Evolutionary conservation across 495 filamentous ascomycete species (phyloP), one percentile per base, ranked within the genome.

Genomic region (Apiosordaria backusii): DNA sequence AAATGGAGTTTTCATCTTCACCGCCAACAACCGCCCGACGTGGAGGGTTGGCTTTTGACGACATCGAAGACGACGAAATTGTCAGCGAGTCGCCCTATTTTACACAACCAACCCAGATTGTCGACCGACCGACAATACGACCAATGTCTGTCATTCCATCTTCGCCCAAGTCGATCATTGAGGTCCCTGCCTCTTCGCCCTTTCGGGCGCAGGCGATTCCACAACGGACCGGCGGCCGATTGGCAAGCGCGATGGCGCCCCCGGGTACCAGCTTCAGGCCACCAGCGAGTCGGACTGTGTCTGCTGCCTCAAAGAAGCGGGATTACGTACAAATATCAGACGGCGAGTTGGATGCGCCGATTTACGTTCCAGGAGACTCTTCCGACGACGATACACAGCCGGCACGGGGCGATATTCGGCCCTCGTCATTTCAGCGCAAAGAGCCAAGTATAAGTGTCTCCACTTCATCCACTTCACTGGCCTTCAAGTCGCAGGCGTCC

Each of bases 181-280:
- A 96, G 71, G 93, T 97, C 2, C 87, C 87, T 27, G 90, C 89
- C 13, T 95, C 92, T n/a, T 95, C 92, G 1, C 91, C 91, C 1
- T 82, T 87, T 61, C 81, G 80, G 55, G 67, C 59, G 50, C 71
- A 57, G 40, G 71, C 35, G 66, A 61, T 57, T n/a, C 7, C 26
- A 18, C 64, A 52, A 66, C 71, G 54, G 27, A 68, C 63, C 25
- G 67, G 63, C 5, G 74, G 74, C 22, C 77, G 74, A 65, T 50
- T 92, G 19, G 85, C 85, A 10, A 88, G 74, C 62, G 58, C 82
- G 16, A 90, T 96, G 83, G 91, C 91, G 7, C 93, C 93, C 19
- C 86, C 87, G 53, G 93, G 93, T 15, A 96, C 92, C 4, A 76
- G 79, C 18, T 93, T 89, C 70, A 84, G 84, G 53, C 81, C 85